Base-by-base conservation (phyloP, 2,329 filamentous ascomycete genomes). In the Fusarium musae region DNA sequence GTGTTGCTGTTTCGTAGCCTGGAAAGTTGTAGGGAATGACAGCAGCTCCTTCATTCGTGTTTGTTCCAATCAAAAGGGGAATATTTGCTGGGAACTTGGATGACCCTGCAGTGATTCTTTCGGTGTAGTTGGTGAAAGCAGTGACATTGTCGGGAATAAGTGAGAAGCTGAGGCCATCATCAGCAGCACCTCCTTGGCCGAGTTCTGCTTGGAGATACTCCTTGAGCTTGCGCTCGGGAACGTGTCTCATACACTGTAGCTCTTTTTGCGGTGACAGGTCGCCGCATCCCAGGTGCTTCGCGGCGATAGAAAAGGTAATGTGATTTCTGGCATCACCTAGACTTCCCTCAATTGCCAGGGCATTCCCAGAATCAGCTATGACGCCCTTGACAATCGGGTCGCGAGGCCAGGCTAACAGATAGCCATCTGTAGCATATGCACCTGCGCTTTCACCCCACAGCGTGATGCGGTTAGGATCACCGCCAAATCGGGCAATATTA, bases 391-490 rank as follows among this genome's bases (percentile, higher is more conserved):
- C 26, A 0, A 75, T 73, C 3, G 66, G 66, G 9, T 75, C 58
- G 1, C 43, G 23, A 12, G 60, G 17, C 73, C 73, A 75, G 1
- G 73, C 70, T 54, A 75, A 75, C 0, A 75, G 60, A 28, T 75
- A 74, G 1, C 73, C 67, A 15, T 75, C 73, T 10, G 44, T 58
- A 1, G 58, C 58, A 21, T 75, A 75, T 9, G 66, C 73, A 2
- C 66, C 61, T 5, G 73, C 73, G 10, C 73, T 75, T 9, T 75
- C 70, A 1, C 73, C 73, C 73, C 73, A 75, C 7, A 75, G 70
- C 2, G 34, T 61, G 7, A 75, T 75, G 13, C 73, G 73, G 9
- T 56, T 9, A 5, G 70, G 73, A 23, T 75, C 73, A 0, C 73
- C 73, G 9, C 73, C 73, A 10, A 75, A 75, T 16, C 28, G 58